These are phyloP conservation scores for Capronia coronata DNA, from an alignment of 2,329 filamentous ascomycete genomes.

Conservation along the genomic window DNA sequence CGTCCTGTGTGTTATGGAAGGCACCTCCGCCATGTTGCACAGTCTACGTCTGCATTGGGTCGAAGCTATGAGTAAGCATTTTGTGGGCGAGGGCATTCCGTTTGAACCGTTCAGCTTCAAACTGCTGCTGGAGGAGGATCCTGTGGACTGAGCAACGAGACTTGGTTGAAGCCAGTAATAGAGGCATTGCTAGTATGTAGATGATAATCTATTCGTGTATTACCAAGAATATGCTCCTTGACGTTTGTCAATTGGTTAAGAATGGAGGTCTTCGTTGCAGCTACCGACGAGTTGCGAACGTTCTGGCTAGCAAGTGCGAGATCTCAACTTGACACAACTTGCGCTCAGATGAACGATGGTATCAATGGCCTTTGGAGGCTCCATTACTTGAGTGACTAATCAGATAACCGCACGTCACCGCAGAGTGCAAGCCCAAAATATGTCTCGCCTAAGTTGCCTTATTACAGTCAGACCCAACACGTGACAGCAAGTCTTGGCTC, in stretches of 20 bases:
- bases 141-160: constrained; percentile 36
- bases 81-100: constrained; percentile 78
- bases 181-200: not conserved
- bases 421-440: not conserved
- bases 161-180: not conserved
- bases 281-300: too few species aligned
- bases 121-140: constrained; percentile 74
- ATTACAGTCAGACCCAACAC: not conserved
- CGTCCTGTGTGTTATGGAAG: constrained; percentile 89
- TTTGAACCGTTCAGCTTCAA: constrained; percentile 89
- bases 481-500: constrained; percentile 5
- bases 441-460: not conserved
- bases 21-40: constrained; percentile 92
- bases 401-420: not conserved
- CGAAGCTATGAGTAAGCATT: constrained; percentile 96
- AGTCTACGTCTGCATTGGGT: constrained; percentile 90
- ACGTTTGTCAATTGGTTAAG: too few species aligned
- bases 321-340: not conserved
- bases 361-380: too few species aligned
- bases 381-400: not conserved
- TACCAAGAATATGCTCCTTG: not conserved
- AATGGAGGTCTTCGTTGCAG: too few species aligned
- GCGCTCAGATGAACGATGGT: too few species aligned
- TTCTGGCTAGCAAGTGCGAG: too few species aligned
- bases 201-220: not conserved